Evolutionary conservation across 2,329 filamentous ascomycete species (phyloP).

Genomic region (Fusarium tupiense): DNA sequence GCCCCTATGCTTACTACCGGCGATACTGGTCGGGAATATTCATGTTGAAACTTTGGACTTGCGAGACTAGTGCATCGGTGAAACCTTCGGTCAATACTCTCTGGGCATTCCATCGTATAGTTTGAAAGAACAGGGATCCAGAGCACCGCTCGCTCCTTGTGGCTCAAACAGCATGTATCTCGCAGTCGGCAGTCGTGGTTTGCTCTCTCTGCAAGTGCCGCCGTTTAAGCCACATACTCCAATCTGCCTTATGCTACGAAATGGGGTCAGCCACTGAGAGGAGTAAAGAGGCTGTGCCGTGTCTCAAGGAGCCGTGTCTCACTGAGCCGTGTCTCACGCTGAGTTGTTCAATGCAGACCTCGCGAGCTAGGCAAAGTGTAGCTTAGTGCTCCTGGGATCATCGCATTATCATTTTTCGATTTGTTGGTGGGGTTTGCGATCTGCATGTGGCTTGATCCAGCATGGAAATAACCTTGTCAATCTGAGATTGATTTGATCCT

Average conservation of each 20-base stretch:
- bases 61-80: neutral
- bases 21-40: neutral
- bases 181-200: neutral
- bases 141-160: neutral
- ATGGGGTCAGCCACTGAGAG: neutral
- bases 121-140: neutral
- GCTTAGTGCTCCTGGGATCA: neutral
- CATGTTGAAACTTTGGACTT: neutral
- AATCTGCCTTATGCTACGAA: neutral
- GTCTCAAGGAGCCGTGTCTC: neutral
- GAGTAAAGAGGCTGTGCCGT: neutral
- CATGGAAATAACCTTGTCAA: neutral
- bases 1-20: neutral
- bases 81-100: neutral
- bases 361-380: fast-evolving
- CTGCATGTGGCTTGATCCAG: neutral
- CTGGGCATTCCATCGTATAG: neutral
- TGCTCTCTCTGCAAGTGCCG: neutral
- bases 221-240: neutral
- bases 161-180: neutral
- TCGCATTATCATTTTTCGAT: no score
- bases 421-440: no score
- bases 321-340: neutral
- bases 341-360: neutral
- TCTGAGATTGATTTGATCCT: neutral